Evolutionary conservation across 176 grass and related monocot genomes (phyloP).

Genomic region (Microstegium vimineum): DNA sequence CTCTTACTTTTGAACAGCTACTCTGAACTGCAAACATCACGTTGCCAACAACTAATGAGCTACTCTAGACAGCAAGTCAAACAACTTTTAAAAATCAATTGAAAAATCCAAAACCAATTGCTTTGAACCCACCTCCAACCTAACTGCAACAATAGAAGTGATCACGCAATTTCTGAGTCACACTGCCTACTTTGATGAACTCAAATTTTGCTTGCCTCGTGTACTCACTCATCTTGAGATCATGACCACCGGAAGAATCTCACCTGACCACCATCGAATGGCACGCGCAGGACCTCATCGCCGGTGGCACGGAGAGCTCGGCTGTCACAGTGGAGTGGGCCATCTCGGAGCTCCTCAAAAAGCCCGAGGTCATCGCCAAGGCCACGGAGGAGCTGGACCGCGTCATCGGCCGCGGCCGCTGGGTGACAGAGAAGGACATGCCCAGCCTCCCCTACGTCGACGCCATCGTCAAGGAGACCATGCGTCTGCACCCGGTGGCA

Average conservation of each 20-base stretch:
- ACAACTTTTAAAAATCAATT: not conserved
- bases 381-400: conserved; percentile 58
- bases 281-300: conserved; percentile 43
- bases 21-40: not conserved
- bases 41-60: not conserved
- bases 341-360: conserved; percentile 40
- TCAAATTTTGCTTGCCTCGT: not conserved
- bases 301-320: conserved; percentile 53
- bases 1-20: not conserved
- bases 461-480: conserved; percentile 54
- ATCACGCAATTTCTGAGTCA: no score
- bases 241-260: not conserved
- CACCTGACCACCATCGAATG: not conserved
- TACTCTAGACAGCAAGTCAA: no score
- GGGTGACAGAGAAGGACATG: conserved; percentile 58
- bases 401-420: conserved; percentile 42
- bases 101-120: not conserved
- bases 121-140: no score
- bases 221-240: no score
- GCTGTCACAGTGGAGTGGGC: conserved; percentile 30
- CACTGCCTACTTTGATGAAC: not conserved
- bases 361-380: conserved; percentile 38
- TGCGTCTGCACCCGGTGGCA: conserved; percentile 59
- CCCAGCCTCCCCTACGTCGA: conserved; percentile 36
- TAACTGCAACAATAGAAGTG: no score